These are phyloP conservation scores for Sugiyamaella xylanicola DNA, from an alignment of 1,139 yeast species.

Conservation along the genomic window DNA sequence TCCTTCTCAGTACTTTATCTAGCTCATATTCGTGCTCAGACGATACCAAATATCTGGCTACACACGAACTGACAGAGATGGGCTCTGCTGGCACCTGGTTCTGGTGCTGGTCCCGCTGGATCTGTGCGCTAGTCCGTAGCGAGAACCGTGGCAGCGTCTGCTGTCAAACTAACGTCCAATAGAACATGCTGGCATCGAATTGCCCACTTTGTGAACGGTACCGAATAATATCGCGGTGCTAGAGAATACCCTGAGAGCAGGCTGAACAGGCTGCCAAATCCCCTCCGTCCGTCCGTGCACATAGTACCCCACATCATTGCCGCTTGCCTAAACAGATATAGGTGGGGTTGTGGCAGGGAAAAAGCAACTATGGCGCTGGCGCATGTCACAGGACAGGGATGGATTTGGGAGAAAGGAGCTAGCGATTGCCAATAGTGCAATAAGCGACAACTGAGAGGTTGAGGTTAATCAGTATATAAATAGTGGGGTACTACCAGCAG, in stretches of 20 bases:
- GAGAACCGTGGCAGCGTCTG: too few relatives aligned
- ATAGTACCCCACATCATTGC: background rate
- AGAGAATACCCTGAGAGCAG: background rate
- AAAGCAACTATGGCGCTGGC: background rate
- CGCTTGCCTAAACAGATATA: background rate
- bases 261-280: background rate
- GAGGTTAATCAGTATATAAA: background rate
- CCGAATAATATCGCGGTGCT: background rate
- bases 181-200: too few relatives aligned
- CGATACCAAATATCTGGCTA: too few relatives aligned
- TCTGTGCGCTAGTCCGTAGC: too few relatives aligned
- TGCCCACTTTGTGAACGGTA: background rate
- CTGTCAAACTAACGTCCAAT: too few relatives aligned
- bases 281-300: conserved; percentile 1
- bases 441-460: background rate
- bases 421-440: background rate
- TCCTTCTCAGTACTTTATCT: too few relatives aligned
- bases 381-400: background rate
- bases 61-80: too few relatives aligned
- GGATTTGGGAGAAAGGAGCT: background rate
- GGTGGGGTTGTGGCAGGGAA: background rate
- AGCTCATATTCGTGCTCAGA: too few relatives aligned
- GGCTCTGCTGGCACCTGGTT: too few relatives aligned
- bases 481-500: background rate
- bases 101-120: too few relatives aligned